Base-by-base conservation (phyloP, 176 grass and related monocot species). In the Rhipidocladum racemiflorum region DNA sequence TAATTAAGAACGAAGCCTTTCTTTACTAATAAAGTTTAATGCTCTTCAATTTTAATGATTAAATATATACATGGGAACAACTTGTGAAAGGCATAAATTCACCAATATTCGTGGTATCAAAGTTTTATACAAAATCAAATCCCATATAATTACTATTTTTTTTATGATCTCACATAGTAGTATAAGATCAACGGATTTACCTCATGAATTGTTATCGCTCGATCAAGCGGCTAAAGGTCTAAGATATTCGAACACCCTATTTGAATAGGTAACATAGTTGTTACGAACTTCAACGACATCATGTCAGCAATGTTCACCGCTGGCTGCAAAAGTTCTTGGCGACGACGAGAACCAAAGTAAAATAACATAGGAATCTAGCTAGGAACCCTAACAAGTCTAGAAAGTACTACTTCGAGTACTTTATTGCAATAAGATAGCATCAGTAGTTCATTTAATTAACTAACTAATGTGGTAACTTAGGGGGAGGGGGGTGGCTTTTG, bases 381-480 rank as follows among this genome's bases (percentile, higher is more conserved):
- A 54, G 29, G 32, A 83, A 12, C 23, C 24, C 7, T 68, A 60
- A 24, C 70, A 39, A 75, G 39, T 51, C 32, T 71, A 36, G 20
- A 24, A 65, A 72, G 75, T 65, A 66, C 36, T 34, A 35, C 36
- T 6, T 42, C 7, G 1, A 23, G 7, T 77, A 84, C 3, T 57
- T 77, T 65, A 46, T 38, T 46, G 17, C 60, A 12, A 17, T 79
- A 34, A 44, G 35, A 72, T 65, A 54, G 21, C 17, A 27, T 70
- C 74, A 61, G 64, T 39, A 40, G 17, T 50, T 45, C 77, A 12
- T 34, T 28, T 63, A 28, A 18, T 62, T 9, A 40, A 65, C 70
- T 69, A 74, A 74, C 20, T 42, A 88, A 66, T 46, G 4, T 21
- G 72, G 59, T 83, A 65, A 83, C 81, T 75, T 44, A 12, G 70